Percentiles rank a stretch among this genome's conserved stretches.
phyloP scores from a whole-genome alignment of 106 monocot genomes.

The Dioscorea dumetorum region DNA sequence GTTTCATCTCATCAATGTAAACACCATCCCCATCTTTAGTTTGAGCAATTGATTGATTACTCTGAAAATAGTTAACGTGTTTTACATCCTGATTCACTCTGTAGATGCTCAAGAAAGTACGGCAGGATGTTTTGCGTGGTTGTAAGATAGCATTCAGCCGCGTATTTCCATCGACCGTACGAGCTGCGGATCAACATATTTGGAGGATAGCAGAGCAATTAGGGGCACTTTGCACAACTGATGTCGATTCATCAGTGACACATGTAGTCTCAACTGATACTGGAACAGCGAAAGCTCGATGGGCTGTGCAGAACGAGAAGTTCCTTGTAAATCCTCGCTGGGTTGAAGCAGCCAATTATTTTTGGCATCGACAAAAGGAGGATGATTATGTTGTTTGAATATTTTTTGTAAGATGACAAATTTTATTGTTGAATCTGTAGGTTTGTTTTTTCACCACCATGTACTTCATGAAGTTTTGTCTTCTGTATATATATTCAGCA shows the following conservation, averaged over 20 bases:
- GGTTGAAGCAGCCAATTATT: constrained; percentile 69
- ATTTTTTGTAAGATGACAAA: too few relatives aligned
- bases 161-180: constrained; percentile 33
- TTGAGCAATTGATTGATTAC: not conserved
- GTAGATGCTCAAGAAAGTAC: constrained; percentile 44
- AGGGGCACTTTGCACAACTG: constrained; percentile 58
- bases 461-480: too few relatives aligned
- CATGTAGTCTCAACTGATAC: constrained; percentile 53
- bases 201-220: constrained; percentile 78
- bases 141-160: constrained; percentile 78
- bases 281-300: constrained; percentile 57
- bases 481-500: too few relatives aligned
- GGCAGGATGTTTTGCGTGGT: constrained; percentile 48
- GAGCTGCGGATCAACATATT: constrained; percentile 46
- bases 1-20: not conserved
- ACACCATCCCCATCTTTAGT: too few relatives aligned
- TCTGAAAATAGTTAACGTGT: not conserved
- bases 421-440: too few relatives aligned
- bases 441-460: too few relatives aligned
- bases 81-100: not conserved
- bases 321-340: constrained; percentile 78
- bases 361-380: constrained; percentile 62
- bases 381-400: constrained; percentile 14
- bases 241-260: constrained; percentile 55
- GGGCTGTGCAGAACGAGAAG: constrained; percentile 68